Evolutionary conservation across 306 rosid species (phyloP).

Genomic region (Quercus variabilis): DNA sequence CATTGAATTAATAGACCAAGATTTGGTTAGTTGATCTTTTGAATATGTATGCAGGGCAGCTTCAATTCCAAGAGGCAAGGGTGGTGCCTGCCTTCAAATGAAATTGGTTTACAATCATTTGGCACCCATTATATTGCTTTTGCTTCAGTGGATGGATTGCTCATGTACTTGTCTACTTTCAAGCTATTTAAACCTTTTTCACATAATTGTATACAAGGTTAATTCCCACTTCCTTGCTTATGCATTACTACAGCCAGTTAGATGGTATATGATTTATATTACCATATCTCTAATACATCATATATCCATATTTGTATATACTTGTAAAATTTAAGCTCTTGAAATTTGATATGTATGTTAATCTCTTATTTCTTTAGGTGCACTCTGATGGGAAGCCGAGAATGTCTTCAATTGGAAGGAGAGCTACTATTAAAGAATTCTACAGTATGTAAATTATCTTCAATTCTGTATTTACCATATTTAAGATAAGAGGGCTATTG

Average conservation of each 20-base stretch:
- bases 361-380: constrained; percentile 35
- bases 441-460: constrained; percentile 37
- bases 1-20: neutral
- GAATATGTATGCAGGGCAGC: constrained; percentile 61
- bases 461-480: neutral
- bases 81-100: constrained; percentile 56
- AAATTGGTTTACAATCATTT: constrained; percentile 57
- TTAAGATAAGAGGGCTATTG: neutral
- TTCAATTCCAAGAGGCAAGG: constrained; percentile 60
- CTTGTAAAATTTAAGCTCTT: neutral
- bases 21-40: constrained; percentile 4
- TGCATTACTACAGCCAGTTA: neutral
- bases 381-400: constrained; percentile 38
- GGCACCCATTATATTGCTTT: constrained; percentile 55
- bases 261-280: neutral
- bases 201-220: constrained; percentile 61
- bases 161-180: constrained; percentile 54
- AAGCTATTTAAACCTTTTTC: constrained; percentile 52
- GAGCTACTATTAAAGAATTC: constrained; percentile 62
- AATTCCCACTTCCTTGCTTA: constrained; percentile 3
- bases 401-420: constrained; percentile 51
- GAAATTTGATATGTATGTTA: constrained; percentile 2
- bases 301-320: neutral
- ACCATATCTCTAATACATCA: neutral
- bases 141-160: constrained; percentile 63